These are phyloP conservation scores for Daldinia sp. DNA, from an alignment of 2,329 filamentous ascomycete species.

Conservation along the genomic window DNA sequence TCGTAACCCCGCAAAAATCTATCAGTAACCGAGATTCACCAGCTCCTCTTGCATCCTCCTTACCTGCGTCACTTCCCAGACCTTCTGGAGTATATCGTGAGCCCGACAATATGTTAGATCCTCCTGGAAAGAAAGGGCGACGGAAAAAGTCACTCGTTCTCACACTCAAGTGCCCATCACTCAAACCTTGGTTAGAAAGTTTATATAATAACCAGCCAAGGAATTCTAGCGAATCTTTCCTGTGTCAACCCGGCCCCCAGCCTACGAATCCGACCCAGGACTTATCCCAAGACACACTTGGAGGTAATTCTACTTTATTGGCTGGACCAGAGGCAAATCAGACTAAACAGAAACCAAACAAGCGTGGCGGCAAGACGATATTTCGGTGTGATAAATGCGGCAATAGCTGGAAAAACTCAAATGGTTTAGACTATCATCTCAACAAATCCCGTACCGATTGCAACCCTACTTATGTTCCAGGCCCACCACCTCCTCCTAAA, in stretches of 20 bases:
- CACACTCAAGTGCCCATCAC: constrained; percentile 41
- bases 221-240: background rate
- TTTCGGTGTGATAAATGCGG: constrained; percentile 63
- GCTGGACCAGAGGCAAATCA: constrained; percentile 20
- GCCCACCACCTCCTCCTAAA: constrained; percentile 22
- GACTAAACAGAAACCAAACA: constrained; percentile 26
- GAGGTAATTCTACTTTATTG: constrained; percentile 13
- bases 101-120: constrained; percentile 42
- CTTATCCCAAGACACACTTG: background rate
- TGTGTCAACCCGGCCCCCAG: background rate
- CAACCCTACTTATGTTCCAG: constrained; percentile 57
- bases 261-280: background rate
- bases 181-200: constrained; percentile 38
- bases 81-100: constrained; percentile 43
- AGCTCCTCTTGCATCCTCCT: background rate
- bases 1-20: background rate
- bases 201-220: background rate
- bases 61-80: constrained; percentile 10
- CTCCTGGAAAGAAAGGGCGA: constrained; percentile 41
- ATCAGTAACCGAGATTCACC: background rate
- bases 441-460: constrained; percentile 63
- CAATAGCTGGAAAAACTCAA: constrained; percentile 64
- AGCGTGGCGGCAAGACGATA: constrained; percentile 39
- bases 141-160: constrained; percentile 45
- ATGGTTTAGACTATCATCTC: constrained; percentile 66